Evolutionary conservation across 345 rosid species (phyloP).

Genomic region (Brassica carinata): DNA sequence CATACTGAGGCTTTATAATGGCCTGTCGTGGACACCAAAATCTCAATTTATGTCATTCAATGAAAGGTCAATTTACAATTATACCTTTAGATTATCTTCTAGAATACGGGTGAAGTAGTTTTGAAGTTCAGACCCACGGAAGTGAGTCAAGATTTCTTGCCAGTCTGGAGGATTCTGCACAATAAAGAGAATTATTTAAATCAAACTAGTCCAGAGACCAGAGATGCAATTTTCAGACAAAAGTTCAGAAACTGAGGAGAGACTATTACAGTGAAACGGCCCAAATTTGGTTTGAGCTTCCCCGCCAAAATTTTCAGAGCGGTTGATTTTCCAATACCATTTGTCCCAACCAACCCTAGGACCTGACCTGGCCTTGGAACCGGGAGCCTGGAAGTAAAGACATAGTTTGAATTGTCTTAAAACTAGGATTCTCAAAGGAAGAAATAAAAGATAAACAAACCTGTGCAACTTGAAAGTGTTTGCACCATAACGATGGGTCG

Average conservation of each 20-base stretch:
- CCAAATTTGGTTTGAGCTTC: slow-evolving; percentile 94
- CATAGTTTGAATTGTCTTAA: slow-evolving; percentile 27
- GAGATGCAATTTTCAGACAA: slow-evolving; percentile 1
- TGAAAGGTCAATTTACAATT: neutral
- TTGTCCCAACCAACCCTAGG: slow-evolving; percentile 98
- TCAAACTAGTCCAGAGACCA: neutral
- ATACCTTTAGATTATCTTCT: slow-evolving; percentile 94
- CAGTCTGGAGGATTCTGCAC: slow-evolving; percentile 97
- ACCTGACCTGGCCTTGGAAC: slow-evolving; percentile 99
- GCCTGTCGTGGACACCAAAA: slow-evolving; percentile 52
- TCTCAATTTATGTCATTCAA: neutral
- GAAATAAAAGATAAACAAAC: slow-evolving; percentile 40
- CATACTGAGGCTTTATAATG: slow-evolving; percentile 94
- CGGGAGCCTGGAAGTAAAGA: slow-evolving; percentile 65
- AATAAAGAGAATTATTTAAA: slow-evolving; percentile 12
- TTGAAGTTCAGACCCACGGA: slow-evolving; percentile 96
- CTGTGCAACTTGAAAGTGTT: slow-evolving; percentile 94
- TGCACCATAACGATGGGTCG: slow-evolving; percentile 97
- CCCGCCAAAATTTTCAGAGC: slow-evolving; percentile 97
- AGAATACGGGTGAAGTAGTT: slow-evolving; percentile 93
- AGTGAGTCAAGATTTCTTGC: slow-evolving; percentile 97
- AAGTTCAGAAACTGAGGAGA: slow-evolving; percentile 7
- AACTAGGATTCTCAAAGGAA: neutral
- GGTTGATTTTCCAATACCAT: slow-evolving; percentile 97
- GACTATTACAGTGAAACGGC: slow-evolving; percentile 73